These are phyloP conservation scores for Psophocarpus tetragonolobus DNA, from an alignment of 306 rosid species.

Conservation along the genomic window DNA sequence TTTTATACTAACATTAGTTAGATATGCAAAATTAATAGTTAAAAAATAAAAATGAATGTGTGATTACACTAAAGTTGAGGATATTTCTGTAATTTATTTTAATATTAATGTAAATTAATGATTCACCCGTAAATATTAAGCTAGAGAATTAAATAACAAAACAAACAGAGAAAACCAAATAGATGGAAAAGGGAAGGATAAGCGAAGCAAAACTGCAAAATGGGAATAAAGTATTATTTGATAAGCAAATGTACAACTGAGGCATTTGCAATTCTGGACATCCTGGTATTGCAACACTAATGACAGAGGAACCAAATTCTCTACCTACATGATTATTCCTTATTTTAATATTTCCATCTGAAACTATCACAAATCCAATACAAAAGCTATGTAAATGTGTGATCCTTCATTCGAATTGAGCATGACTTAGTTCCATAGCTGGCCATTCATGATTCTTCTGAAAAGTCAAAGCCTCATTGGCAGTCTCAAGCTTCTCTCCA, in stretches of 20 bases:
- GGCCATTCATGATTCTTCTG: neutral
- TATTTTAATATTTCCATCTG: neutral
- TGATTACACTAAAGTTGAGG: no score
- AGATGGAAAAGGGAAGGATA: no score
- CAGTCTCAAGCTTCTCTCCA: constrained; percentile 43
- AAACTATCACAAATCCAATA: neutral
- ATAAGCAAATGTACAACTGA: neutral
- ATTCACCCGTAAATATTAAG: no score
- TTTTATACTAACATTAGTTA: no score
- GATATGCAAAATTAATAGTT: no score
- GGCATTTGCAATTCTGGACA: neutral
- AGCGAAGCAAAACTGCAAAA: no score
- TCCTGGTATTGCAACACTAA: neutral
- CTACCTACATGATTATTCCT: neutral
- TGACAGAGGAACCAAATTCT: neutral
- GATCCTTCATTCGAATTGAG: neutral
- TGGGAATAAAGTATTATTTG: neutral
- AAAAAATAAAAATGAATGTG: no score
- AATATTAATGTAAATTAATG: no score
- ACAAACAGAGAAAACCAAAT: no score
- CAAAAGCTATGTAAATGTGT: neutral
- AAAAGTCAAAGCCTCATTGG: constrained; percentile 8
- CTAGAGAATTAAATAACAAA: no score
- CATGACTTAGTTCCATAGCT: neutral
- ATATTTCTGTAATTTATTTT: no score